Percentiles rank a stretch among this genome's conserved stretches.
Evolutionary conservation across 2,329 filamentous ascomycete species (phyloP).

Genomic region (Leptoxyphium fumago): DNA sequence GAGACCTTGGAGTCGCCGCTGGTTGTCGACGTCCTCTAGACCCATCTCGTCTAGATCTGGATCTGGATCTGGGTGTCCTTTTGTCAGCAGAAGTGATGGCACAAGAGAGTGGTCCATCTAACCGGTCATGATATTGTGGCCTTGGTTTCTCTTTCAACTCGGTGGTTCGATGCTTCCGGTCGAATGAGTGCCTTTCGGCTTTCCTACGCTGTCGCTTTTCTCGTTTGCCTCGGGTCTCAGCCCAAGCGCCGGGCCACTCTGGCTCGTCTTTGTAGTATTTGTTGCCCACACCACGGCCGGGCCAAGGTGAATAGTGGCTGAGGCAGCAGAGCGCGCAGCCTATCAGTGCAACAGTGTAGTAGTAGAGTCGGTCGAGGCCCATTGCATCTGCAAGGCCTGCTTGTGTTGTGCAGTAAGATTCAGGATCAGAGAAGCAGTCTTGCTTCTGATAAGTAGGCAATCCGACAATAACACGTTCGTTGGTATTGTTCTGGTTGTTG

Average conservation of each 20-base stretch:
- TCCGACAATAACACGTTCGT: not conserved
- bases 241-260: not conserved
- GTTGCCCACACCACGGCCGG: slow-evolving; percentile 9
- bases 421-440: too few relatives aligned
- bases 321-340: slow-evolving; percentile 9
- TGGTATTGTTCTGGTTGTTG: not conserved
- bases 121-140: too few relatives aligned
- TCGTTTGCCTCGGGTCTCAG: not conserved
- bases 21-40: too few relatives aligned
- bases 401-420: too few relatives aligned
- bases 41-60: too few relatives aligned
- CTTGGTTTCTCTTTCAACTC: too few relatives aligned
- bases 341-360: slow-evolving; percentile 9
- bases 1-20: too few relatives aligned
- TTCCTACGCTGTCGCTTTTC: not conserved
- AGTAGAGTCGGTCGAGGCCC: slow-evolving; percentile 17
- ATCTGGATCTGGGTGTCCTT: too few relatives aligned
- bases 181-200: not conserved
- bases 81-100: too few relatives aligned
- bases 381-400: slow-evolving; percentile 3
- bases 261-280: slow-evolving; percentile 5
- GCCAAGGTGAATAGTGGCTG: slow-evolving; percentile 14
- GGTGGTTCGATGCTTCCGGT: not conserved
- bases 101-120: too few relatives aligned
- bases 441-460: not conserved